Conservation (phyloP, 148 eudicot genomes). For the Pharnaceum exiguum region DNA sequence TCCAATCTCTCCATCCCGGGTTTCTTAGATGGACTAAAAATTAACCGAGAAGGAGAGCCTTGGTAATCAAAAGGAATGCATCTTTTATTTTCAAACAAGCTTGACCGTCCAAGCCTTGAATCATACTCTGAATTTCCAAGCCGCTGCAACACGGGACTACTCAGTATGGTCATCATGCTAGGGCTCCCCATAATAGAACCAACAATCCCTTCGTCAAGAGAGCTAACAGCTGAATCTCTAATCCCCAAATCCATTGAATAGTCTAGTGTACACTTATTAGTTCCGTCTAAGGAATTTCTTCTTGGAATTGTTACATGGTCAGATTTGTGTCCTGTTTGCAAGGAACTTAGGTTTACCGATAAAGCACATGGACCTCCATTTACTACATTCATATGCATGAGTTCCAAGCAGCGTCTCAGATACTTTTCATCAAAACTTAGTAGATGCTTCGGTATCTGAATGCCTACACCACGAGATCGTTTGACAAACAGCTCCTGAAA, state of each 20-base stretch:
- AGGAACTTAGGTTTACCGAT: constrained; percentile 12
- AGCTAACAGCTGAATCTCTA: constrained; percentile 15
- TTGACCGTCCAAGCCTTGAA: constrained; percentile 22
- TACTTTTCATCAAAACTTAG: constrained; percentile 26
- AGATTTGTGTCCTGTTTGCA: constrained; percentile 7
- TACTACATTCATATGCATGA: constrained; percentile 16
- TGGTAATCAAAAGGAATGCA: constrained; percentile 17
- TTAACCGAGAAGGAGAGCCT: constrained; percentile 27
- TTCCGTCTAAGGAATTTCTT: constrained; percentile 5
- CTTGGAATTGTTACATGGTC: background rate
- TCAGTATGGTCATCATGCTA: constrained; percentile 59
- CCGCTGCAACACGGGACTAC: constrained; percentile 57
- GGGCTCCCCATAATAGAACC: constrained; percentile 50
- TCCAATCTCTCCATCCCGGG: constrained; percentile 22
- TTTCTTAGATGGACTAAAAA: constrained; percentile 22
- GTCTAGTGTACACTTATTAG: constrained; percentile 16
- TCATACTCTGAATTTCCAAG: constrained; percentile 30
- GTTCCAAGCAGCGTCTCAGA: constrained; percentile 24
- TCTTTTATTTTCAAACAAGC: constrained; percentile 21
- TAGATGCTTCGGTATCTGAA: constrained; percentile 25
- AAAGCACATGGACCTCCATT: constrained; percentile 20
- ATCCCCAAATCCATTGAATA: constrained; percentile 19
- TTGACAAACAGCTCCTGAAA: constrained; percentile 25
- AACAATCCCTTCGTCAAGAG: constrained; percentile 32
- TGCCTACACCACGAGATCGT: constrained; percentile 9